These are phyloP conservation scores for Phialophora chinensis DNA, from an alignment of 2,329 filamentous ascomycete species.

Conservation along the genomic window DNA sequence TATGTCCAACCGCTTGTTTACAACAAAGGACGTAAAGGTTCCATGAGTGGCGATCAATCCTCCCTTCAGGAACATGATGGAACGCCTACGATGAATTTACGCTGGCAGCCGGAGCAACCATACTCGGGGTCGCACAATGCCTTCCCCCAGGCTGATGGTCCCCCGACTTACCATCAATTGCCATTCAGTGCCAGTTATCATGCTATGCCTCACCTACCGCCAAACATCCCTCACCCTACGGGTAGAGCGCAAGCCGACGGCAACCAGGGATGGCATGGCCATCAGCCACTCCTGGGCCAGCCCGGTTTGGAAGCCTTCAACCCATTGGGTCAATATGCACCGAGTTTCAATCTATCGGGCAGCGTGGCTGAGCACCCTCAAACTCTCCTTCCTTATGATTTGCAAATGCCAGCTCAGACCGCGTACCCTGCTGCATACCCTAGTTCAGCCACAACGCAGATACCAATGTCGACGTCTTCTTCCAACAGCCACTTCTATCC, in stretches of 20 bases:
- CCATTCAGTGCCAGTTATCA: constrained; percentile 29
- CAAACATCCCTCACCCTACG: constrained; percentile 3
- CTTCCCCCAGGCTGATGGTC: constrained; percentile 11
- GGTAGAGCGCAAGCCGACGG: neutral
- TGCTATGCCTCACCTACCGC: constrained; percentile 14
- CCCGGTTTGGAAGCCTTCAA: neutral
- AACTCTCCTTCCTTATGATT: constrained; percentile 7
- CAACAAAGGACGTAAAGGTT: constrained; percentile 21
- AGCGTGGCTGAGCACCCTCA: neutral
- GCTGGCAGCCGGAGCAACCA: constrained; percentile 19
- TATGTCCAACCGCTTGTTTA: constrained; percentile 36
- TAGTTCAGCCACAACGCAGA: neutral
- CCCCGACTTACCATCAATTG: constrained; percentile 19
- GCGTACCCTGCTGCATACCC: neutral
- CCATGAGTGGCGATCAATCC: constrained; percentile 8
- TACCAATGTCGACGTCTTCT: constrained; percentile 6
- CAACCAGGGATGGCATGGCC: constrained; percentile 14
- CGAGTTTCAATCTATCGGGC: neutral
- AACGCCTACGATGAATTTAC: constrained; percentile 11
- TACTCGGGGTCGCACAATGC: constrained; percentile 12
- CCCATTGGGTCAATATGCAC: neutral
- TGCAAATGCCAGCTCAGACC: constrained; percentile 9
- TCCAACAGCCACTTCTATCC: constrained; percentile 8
- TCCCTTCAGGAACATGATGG: constrained; percentile 21
- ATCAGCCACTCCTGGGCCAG: neutral